A percentile compares a stretch with the other conserved stretches of the same genome.
Conservation (phyloP, 139 green algal genomes). For the Microglena sp. region DNA sequence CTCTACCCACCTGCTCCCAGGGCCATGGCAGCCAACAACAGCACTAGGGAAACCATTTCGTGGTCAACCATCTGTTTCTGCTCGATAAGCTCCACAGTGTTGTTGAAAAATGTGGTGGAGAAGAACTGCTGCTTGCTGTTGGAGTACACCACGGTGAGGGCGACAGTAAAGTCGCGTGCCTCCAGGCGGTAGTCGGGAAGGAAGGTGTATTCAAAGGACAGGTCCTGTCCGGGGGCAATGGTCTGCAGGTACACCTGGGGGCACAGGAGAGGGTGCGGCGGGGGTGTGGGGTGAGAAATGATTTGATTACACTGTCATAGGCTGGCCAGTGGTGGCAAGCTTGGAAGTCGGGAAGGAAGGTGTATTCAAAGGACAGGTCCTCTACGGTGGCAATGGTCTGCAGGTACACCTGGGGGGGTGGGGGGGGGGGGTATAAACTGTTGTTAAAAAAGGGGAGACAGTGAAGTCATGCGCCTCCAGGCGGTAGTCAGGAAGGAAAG, state of each 20-base stretch:
- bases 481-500: constrained; percentile 46
- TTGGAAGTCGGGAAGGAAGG: constrained; percentile 49
- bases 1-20: constrained; percentile 33
- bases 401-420: constrained; percentile 50
- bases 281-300: neutral
- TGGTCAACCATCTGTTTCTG: constrained; percentile 44
- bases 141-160: constrained; percentile 42
- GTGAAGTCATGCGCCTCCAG: constrained; percentile 37
- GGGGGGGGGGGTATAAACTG: no score
- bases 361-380: constrained; percentile 55
- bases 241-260: constrained; percentile 38
- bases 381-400: constrained; percentile 29
- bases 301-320: no score
- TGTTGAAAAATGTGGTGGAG: constrained; percentile 64
- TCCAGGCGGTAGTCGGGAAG: constrained; percentile 32
- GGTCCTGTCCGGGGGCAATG: constrained; percentile 39
- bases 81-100: constrained; percentile 57
- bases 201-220: constrained; percentile 60
- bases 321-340: no score
- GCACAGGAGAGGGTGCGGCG: neutral
- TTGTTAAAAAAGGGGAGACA: no score
- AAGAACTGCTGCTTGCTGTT: constrained; percentile 13
- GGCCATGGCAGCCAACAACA: constrained; percentile 28
- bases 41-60: constrained; percentile 48
- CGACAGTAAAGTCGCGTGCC: constrained; percentile 36